phyloP scores from a whole-genome alignment of 331 rosid species.

The Arachis monticola region DNA sequence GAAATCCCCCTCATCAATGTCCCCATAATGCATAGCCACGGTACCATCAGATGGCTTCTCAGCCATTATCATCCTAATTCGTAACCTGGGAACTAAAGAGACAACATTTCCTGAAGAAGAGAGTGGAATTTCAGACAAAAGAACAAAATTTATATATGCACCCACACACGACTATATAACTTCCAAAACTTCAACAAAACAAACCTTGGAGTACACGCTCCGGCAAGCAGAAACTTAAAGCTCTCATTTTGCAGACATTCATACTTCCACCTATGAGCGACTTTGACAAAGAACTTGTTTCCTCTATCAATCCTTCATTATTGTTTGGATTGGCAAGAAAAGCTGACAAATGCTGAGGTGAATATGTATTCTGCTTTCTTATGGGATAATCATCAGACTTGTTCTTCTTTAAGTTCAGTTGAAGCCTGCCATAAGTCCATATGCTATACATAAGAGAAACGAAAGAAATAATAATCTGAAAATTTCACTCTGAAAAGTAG shows the following conservation, averaged over 20 bases:
- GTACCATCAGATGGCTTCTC: conserved; percentile 95
- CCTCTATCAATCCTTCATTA: conserved; percentile 72
- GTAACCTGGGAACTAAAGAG: conserved; percentile 51
- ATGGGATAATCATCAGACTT: conserved; percentile 56
- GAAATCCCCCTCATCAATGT: conserved; percentile 59
- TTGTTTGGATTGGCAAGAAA: conserved; percentile 50
- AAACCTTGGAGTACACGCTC: conserved; percentile 83
- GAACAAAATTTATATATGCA: neutral
- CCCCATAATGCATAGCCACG: conserved; percentile 81
- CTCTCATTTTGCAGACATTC: conserved; percentile 77
- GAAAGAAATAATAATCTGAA: conserved; percentile 14
- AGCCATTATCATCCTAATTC: conserved; percentile 76
- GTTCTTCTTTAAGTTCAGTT: conserved; percentile 74
- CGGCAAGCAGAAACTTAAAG: conserved; percentile 51
- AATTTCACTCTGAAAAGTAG: conserved; percentile 8
- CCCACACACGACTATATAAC: no score
- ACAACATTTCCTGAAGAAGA: conserved; percentile 62
- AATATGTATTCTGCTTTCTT: conserved; percentile 55
- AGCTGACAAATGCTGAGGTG: conserved; percentile 43
- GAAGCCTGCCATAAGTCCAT: conserved; percentile 62
- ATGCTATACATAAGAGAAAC: conserved; percentile 30
- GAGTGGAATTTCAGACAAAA: conserved; percentile 40
- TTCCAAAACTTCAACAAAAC: conserved; percentile 37
- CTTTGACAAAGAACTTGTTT: conserved; percentile 66
- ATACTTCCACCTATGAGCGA: conserved; percentile 88